Evolutionary conservation across 2,329 filamentous ascomycete genomes (phyloP), one percentile per base, ranked within the genome.

Genomic region (Sarocladium kiliense): DNA sequence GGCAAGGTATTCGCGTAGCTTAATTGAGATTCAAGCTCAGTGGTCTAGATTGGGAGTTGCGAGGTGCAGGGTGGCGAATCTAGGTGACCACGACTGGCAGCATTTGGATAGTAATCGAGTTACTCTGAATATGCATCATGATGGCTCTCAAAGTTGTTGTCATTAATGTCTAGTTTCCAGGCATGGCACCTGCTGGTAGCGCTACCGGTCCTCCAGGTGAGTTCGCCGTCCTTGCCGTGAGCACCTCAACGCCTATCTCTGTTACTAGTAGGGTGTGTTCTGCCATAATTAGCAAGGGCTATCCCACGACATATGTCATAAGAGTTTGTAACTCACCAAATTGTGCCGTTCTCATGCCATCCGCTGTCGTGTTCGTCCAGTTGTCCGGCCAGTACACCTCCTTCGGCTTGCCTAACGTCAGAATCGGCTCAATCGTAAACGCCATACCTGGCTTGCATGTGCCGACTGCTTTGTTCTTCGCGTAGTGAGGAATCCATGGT

Each of bases 341-440:
- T 68, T 99, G 94, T 11, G 94, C 94, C 16, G 92, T 96, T 67
- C 84, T 79, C 71, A 87, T 89, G 51, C 94, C 94, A 68, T 99
- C 94, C 55, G 86, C 82, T 0, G 94, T 99, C 4, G 90, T 89
- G 71, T 91, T 96, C 1, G 94, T 99, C 94, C 94, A 99, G 75
- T 97, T 91, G 69, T 99, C 94, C 0, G 94, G 94, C 94, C 94
- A 99, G 0, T 91, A 97, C 69, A 94, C 88, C 67, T 99, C 94
- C 60, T 84, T 85, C 71, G 96, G 89, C 58, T 89, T 92, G 56
- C 94, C 94, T 54, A 96, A 72, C 41, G 91, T 91, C 67, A 99
- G 92, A 94, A 99, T 99, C 16, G 94, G 94, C 75, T 99, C 94
- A 58, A 99, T 99, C 1, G 94, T 97, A 66, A 99, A 99, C 61